These are phyloP conservation scores for Russula vinacea DNA, from an alignment of 768 basidiomycete species.

Conservation along the genomic window DNA sequence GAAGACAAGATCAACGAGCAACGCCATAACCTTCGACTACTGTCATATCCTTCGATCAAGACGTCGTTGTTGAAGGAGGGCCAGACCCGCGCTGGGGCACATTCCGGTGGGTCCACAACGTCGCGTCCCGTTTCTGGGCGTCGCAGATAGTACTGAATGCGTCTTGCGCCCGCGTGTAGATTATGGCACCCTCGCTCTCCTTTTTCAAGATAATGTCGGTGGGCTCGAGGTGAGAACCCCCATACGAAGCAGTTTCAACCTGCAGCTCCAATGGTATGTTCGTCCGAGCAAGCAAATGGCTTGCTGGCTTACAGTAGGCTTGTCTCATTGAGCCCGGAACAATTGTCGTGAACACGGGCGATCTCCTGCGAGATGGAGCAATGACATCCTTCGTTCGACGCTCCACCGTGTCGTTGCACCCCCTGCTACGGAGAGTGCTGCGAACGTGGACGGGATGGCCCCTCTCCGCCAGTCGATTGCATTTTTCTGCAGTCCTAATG, in stretches of 20 bases:
- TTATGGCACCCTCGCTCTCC: conserved; percentile 73
- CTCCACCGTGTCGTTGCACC: conserved; percentile 82
- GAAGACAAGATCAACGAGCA: conserved; percentile 72
- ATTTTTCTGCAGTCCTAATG: conserved; percentile 86
- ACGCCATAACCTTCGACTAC: conserved; percentile 74
- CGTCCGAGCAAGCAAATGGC: neutral
- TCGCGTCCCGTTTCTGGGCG: neutral
- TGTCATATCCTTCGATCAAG: conserved; percentile 79
- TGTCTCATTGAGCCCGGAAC: conserved; percentile 57
- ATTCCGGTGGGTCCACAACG: conserved; percentile 52
- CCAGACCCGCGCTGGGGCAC: conserved; percentile 78
- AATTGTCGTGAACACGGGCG: conserved; percentile 80
- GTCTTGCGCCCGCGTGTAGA: conserved; percentile 41
- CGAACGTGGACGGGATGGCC: conserved; percentile 51
- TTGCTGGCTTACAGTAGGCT: conserved; percentile 4
- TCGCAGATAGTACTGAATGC: too few species aligned
- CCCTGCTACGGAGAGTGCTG: conserved; percentile 48
- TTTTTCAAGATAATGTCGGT: conserved; percentile 83
- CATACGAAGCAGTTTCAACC: conserved; percentile 68
- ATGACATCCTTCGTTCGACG: conserved; percentile 74
- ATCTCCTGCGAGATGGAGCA: conserved; percentile 78
- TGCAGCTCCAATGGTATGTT: conserved; percentile 69
- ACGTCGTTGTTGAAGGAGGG: conserved; percentile 53
- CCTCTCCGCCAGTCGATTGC: conserved; percentile 76
- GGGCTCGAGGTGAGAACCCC: conserved; percentile 78